Percentiles rank a stretch among this genome's conserved stretches.
These are phyloP conservation scores for Cladosporium sp. DNA, from an alignment of 2,329 filamentous ascomycete species.

Conservation along the genomic window DNA sequence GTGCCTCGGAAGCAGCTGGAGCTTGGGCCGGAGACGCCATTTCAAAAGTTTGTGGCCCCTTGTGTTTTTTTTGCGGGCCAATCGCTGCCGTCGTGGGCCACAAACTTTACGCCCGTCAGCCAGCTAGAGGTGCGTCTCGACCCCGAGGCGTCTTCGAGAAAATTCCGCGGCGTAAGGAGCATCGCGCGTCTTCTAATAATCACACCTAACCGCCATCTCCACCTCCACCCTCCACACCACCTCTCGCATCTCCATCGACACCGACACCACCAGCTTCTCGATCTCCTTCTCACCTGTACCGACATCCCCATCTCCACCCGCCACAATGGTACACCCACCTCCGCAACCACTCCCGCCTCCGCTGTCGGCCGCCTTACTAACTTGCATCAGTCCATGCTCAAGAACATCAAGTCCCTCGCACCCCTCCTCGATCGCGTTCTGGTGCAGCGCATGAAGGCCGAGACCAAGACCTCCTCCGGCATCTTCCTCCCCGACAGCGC, in stretches of 20 bases:
- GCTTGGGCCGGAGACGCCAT: no score
- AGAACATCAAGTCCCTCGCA: constrained; percentile 89
- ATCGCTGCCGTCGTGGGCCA: no score
- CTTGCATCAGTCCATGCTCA: constrained; percentile 54
- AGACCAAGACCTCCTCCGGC: constrained; percentile 90
- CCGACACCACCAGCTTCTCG: not conserved
- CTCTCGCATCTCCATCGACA: not conserved
- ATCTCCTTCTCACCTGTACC: constrained; percentile 3
- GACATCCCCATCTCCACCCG: not conserved
- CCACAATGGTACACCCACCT: constrained; percentile 21
- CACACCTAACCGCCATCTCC: no score
- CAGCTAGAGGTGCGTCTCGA: no score
- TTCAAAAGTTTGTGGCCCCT: no score
- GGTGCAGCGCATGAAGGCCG: constrained; percentile 95
- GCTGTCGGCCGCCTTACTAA: not conserved
- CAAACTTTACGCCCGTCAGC: no score
- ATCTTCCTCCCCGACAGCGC: constrained; percentile 97
- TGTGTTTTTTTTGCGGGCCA: no score
- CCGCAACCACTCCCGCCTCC: not conserved
- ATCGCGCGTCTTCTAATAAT: no score
- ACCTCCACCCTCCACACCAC: not conserved
- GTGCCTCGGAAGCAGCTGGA: no score
- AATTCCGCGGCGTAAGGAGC: no score
- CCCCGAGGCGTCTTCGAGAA: no score
- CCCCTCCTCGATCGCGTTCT: constrained; percentile 97